Conservation (phyloP, 73 alveolate species). For the Halteria grandinella region DNA sequence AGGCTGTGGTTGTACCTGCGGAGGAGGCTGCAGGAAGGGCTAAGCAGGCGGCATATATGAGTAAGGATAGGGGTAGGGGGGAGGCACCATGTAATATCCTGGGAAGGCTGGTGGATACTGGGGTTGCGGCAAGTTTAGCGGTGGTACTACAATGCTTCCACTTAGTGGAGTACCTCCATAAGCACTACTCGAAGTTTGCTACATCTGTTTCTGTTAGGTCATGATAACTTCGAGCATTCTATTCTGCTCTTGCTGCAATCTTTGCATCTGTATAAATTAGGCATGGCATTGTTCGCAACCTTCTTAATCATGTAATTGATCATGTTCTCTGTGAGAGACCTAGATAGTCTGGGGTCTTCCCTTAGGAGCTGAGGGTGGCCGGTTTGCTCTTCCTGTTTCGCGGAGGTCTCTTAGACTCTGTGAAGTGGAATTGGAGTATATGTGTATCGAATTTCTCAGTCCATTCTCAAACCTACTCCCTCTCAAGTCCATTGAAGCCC, state of each 20-base stretch:
- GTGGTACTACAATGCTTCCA: too few species aligned
- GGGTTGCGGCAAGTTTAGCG: neutral
- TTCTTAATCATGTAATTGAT: too few species aligned
- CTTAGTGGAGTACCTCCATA: too few species aligned
- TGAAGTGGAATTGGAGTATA: neutral
- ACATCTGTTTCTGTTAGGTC: neutral
- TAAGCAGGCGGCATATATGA: too few species aligned
- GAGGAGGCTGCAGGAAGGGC: too few species aligned
- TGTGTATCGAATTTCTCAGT: neutral
- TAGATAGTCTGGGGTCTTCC: neutral
- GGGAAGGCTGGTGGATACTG: neutral
- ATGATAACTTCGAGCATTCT: neutral
- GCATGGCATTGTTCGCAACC: neutral
- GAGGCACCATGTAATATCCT: conserved; percentile 3
- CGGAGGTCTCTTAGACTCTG: neutral
- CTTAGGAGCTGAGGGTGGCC: neutral
- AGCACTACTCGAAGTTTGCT: neutral
- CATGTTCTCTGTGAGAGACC: too few species aligned
- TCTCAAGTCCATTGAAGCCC: neutral
- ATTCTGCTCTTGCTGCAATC: conserved; percentile 4
- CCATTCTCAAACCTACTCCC: neutral
- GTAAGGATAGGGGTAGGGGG: conserved; percentile 1
- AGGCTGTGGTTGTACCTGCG: too few species aligned
- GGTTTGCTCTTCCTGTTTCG: neutral
- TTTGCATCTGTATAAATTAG: conserved; percentile 3